Base-by-base conservation (phyloP, 306 rosid species). In the Trifolium pratense region DNA sequence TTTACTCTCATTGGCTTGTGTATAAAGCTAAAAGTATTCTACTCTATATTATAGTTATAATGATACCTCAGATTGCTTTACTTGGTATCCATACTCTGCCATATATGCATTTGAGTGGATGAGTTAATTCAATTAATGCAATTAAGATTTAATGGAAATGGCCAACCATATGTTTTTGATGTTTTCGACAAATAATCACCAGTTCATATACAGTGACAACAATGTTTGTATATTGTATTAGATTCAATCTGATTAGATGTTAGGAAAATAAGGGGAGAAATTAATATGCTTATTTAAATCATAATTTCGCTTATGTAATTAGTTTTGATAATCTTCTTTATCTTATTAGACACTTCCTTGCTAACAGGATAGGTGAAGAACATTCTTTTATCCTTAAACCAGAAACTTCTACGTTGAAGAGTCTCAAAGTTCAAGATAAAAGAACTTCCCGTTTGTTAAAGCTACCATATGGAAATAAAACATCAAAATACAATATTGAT, bases 301-400 rank as follows among this genome's bases (percentile, higher is more conserved):
- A 31, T 55, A 67, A 39, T 64, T 67, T 71, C 12, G 23, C 66
- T 60, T 53, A 7, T 25, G 14, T 57, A 34, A 48, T 68, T 67
- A 29, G 74, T 63, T 77, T 40, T 49, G 64, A 63, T 64, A 73
- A 34, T 73, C 13, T 61, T 70, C 18, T 48, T 78, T 61, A 71
- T 66, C 76, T 81, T 56, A 80, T 68, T 60, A 75, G 66, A 45
- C 73, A 52, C 70, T 77, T 82, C 60, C 9, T 0, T 77, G 15
- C 42, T 80, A 84, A 78, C 95, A 94, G 97, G 95, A 89, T 91
- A 81, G 94, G 90, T 29, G 97, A 94, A 82, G 95, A 91, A 72
- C 99, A 94, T 80, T 94, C 97, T 78, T 94, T 90, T 83, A 89
- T 94, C 67, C 90, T 94, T 77, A 94, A 87, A 82, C 96, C 94